Conservation (phyloP, 495 filamentous ascomycete genomes). For the Penicillium coprophilum region DNA sequence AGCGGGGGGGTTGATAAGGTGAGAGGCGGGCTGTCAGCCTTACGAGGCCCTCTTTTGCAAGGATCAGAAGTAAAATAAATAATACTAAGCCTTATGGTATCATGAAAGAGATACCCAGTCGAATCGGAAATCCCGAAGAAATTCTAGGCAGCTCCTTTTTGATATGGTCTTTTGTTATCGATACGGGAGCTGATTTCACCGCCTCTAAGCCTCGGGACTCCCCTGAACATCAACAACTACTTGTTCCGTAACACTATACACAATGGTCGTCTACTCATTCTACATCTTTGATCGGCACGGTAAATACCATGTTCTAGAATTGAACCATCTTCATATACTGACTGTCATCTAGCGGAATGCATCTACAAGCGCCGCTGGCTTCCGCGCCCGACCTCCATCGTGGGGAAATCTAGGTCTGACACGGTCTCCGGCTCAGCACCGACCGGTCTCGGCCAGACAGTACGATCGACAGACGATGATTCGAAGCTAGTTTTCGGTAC, state of each 20-base stretch:
- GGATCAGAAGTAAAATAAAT: conserved; percentile 4
- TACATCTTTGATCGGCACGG: conserved; percentile 99
- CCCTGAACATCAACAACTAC: conserved; percentile 31
- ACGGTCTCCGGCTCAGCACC: conserved; percentile 35
- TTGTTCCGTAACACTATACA: conserved; percentile 14
- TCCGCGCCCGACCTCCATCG: conserved; percentile 46
- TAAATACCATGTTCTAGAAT: conserved; percentile 44
- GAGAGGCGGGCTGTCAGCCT: conserved; percentile 26
- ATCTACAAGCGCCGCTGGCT: conserved; percentile 89
- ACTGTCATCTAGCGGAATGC: conserved; percentile 71
- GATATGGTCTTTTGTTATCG: conserved; percentile 28
- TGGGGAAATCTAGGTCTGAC: conserved; percentile 41
- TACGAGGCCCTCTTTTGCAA: conserved; percentile 20
- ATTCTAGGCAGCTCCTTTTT: conserved; percentile 23
- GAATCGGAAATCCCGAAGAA: conserved; percentile 36
- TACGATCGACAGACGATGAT: conserved; percentile 74
- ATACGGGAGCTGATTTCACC: conserved; percentile 19
- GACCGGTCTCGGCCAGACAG: conserved; percentile 40
- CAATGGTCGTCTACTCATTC: conserved; percentile 93
- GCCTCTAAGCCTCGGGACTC: conserved; percentile 16
- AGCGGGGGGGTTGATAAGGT: conserved; percentile 27
- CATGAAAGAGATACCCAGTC: conserved; percentile 4
- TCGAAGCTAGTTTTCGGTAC: conserved; percentile 97
- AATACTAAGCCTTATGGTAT: not conserved
- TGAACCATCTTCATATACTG: conserved; percentile 8